Evolutionary conservation across 257 asterid genomes (phyloP), one percentile per base, ranked within the genome.

Genomic region (Apocynum venetum): DNA sequence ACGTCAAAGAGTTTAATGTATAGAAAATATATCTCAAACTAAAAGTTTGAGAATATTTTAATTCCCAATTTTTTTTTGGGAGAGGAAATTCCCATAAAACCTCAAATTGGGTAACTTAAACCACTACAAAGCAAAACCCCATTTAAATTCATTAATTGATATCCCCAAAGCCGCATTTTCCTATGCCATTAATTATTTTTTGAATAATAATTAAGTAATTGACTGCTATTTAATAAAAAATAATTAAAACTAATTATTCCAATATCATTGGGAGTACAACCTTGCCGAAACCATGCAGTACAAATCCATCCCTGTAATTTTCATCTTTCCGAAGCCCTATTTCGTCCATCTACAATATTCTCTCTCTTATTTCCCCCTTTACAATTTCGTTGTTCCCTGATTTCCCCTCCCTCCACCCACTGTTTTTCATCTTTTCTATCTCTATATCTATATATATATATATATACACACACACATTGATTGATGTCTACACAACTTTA

Each of bases 301-400:
- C 93, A 84, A 82, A 25, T 47, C 76, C 76, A 19, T 47, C 2
- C 2, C 8, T 72, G 83, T 79, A 68, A 74, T 4, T 74, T 36
- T 35, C 0, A 14, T 6, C 0, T 3, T 64, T 40, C 46, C 4
- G 5, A 59, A 75, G 76, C 82, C 74, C 80, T 44, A 61, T 77
- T 43, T 66, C 36, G 86, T 74, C 85, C 81, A 41, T 68, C 10
- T 59, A 6, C 49, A 59, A 35, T 10, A 44, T 77, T 75, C 79
- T 83, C 79, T 76, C 65, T 72, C 81, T 4, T 44, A 52, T 13
- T 35, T 51, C 80, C 47, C 57, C 51, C 76, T 82, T 82, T 87
- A 77, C 89, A 88, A 84, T 84, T 86, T 85, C 80, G 84, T 82
- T 82, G 79, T 81, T 78, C 66, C 68, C 63, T 64, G 69, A 40